Percentiles rank a stretch among this genome's conserved stretches.
phyloP scores from a whole-genome alignment of 2,329 filamentous ascomycete genomes.

The Penicillium brasilianum region DNA sequence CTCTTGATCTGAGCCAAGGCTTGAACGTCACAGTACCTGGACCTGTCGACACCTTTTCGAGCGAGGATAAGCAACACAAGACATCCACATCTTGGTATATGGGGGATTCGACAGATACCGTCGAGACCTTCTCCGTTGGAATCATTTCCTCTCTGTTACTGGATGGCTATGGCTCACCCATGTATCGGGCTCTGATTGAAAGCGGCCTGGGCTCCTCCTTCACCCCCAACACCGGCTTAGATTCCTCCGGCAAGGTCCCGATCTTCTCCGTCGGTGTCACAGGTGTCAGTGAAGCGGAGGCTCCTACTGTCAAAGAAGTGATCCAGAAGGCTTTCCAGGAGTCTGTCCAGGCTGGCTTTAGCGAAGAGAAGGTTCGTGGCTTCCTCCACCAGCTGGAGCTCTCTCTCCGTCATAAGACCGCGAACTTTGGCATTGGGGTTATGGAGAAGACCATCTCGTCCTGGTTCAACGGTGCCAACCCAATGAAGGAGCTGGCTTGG shows the following conservation, averaged over 20 bases:
- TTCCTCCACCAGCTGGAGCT: conserved; percentile 93
- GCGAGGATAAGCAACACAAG: conserved; percentile 86
- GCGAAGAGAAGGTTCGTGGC: conserved; percentile 87
- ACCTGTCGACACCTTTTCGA: conserved; percentile 84
- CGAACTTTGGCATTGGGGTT: conserved; percentile 89
- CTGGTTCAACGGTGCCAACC: conserved; percentile 96
- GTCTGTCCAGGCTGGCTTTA: conserved; percentile 77
- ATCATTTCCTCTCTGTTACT: conserved; percentile 83
- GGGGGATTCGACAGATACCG: conserved; percentile 77
- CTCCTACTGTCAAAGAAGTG: conserved; percentile 74
- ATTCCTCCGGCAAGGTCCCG: conserved; percentile 74
- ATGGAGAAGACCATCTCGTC: conserved; percentile 86
- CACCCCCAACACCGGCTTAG: conserved; percentile 92
- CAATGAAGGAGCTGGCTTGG: conserved; percentile 89
- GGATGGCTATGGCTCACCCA: conserved; percentile 92
- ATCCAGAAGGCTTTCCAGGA: conserved; percentile 75
- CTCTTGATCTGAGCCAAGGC: conserved; percentile 71
- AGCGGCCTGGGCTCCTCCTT: conserved; percentile 89
- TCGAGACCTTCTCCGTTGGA: conserved; percentile 86
- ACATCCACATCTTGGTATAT: conserved; percentile 93
- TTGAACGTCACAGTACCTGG: conserved; percentile 74
- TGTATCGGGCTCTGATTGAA: conserved; percentile 89
- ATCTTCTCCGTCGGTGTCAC: conserved; percentile 91
- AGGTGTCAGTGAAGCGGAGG: conserved; percentile 81
- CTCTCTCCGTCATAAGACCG: conserved; percentile 93